These are phyloP conservation scores for Trichosporon coremiiforme DNA, from an alignment of 1,284 basidiomycete genomes.

Conservation along the genomic window DNA sequence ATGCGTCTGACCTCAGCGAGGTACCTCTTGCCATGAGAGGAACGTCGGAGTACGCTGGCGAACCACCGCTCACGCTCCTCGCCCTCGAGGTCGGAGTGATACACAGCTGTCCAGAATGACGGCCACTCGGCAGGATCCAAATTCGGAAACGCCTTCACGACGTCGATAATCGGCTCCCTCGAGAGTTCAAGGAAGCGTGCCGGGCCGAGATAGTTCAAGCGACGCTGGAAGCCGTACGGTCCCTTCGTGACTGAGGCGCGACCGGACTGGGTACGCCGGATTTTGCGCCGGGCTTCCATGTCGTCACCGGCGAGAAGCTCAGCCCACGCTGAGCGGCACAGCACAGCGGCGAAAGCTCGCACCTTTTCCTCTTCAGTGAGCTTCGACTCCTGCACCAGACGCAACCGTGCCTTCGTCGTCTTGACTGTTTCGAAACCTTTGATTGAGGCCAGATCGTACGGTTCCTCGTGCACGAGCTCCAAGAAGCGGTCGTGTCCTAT, in stretches of 20 bases:
- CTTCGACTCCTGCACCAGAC: not conserved
- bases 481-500: not conserved
- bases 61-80: not conserved
- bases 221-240: not conserved
- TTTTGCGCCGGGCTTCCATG: not conserved
- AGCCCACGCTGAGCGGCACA: not conserved
- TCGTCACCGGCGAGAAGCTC: not conserved
- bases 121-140: not conserved
- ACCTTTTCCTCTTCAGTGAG: not conserved
- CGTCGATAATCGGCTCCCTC: not conserved
- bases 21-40: not conserved
- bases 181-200: not conserved
- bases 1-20: not conserved
- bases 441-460: not conserved
- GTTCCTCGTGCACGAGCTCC: not conserved
- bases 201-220: not conserved
- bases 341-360: not conserved
- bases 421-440: not conserved
- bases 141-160: not conserved
- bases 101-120: not conserved
- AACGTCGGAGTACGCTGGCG: not conserved
- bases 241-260: not conserved
- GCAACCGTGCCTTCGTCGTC: not conserved
- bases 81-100: not conserved
- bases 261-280: not conserved